Conservation (phyloP, 139 green algal genomes). For the Tetraselmis chui region DNA sequence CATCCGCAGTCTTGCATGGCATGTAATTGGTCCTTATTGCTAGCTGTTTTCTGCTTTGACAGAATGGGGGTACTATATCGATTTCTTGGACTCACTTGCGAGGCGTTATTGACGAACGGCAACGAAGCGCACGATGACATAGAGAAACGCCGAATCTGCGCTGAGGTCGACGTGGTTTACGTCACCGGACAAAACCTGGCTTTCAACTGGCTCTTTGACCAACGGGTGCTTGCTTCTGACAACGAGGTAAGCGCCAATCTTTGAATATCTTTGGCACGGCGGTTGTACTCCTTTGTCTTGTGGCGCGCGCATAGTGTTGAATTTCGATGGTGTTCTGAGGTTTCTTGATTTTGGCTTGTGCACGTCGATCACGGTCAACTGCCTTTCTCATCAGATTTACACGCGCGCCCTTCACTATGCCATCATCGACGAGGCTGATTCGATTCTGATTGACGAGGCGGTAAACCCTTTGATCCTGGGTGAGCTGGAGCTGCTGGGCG, state of each 20-base stretch:
- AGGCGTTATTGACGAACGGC: too few relatives aligned
- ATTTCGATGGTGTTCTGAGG: too few relatives aligned
- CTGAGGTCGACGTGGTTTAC: background rate
- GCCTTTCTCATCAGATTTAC: background rate
- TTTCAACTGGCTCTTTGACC: constrained; percentile 10
- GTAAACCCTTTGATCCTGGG: constrained; percentile 57
- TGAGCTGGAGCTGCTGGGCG: background rate
- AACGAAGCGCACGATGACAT: background rate
- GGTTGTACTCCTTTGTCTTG: too few relatives aligned
- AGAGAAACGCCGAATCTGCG: background rate
- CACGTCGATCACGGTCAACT: too few relatives aligned
- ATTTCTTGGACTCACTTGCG: background rate
- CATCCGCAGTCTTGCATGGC: background rate
- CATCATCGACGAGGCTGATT: constrained; percentile 83
- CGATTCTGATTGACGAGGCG: constrained; percentile 68
- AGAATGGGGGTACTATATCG: background rate
- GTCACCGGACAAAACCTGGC: background rate
- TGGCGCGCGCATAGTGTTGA: too few relatives aligned
- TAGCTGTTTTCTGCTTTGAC: background rate
- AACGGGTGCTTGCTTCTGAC: background rate
- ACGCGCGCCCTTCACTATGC: constrained; percentile 52
- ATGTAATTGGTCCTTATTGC: background rate
- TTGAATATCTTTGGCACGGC: too few relatives aligned
- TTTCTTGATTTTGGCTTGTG: background rate
- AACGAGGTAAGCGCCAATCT: background rate